Base-by-base conservation (phyloP, 2,329 filamentous ascomycete genomes). In the Fonsecaea multimorphosa region DNA sequence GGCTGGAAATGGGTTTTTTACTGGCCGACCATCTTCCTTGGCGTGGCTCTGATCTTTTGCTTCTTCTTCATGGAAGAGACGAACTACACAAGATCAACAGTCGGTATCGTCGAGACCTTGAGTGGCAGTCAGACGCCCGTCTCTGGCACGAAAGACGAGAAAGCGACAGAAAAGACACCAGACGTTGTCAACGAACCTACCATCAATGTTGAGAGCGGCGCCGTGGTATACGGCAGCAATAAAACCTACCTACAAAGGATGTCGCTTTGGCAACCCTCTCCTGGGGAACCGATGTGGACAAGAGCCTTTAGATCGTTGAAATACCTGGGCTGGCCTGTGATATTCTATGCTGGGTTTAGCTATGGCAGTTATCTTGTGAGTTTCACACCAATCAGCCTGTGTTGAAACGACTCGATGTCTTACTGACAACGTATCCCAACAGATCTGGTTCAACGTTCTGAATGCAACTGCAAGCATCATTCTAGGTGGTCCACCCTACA, bases 381-480 rank as follows among this genome's bases (percentile, higher is more conserved):
- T 67, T 12, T 3, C 27, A n/a, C 19, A 29, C 16, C 6, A n/a
- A 11, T 29, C 22, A n/a, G 29, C 6, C 7, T 14, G 12, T 32
- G 1, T n/a, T 8, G 19, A 34, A 44, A 31, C 3, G 31, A n/a
- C 9, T 52, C 24, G 27, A 32, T n/a, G 16, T 19, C 11, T 27
- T 40, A 19, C 60, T 61, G 29, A 61, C 49, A 27, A 40, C 22
- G 6, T 24, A 14, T 44, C 14, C 9, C 16, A 72, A 69, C 54
- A 77, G 76, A 64, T 74, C 61, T 80, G 78, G 78, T 80, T 79
- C 73, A 79, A 79, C 66, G 77, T 81, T 12, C 76, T 80, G 61
- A 80, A 81, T 65, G 78, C 72, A 4, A 80, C 79, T 1, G 71
- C 78, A 1, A 79, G 77, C 1, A 69, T 79, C 1, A 79, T 80